A percentile compares a stretch with the other conserved stretches of the same genome.
phyloP scores from a whole-genome alignment of 345 rosid species.

The Citrus glauca region DNA sequence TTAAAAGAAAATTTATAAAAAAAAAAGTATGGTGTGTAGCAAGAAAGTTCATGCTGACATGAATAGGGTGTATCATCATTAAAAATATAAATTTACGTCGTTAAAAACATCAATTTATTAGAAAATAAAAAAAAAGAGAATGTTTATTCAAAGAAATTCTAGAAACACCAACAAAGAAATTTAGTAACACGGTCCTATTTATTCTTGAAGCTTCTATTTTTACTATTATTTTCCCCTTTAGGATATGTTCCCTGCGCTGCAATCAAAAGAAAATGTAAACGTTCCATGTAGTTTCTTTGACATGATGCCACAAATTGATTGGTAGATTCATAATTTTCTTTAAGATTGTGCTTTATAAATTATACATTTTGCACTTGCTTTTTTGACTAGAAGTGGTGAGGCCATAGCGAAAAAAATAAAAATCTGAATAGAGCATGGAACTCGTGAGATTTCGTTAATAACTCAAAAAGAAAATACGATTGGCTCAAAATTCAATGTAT shows the following conservation, averaged over 20 bases:
- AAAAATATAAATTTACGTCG: not conserved
- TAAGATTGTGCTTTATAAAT: not conserved
- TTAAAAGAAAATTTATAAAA: too few species aligned
- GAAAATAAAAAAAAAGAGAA: not conserved
- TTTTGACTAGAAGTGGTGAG: not conserved
- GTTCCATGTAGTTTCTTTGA: not conserved
- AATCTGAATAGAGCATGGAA: not conserved
- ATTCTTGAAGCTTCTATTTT: not conserved
- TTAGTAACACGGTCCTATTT: not conserved
- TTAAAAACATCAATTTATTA: not conserved
- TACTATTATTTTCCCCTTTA: not conserved
- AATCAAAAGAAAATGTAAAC: not conserved
- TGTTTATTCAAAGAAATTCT: not conserved
- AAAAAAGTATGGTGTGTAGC: rapidly evolving
- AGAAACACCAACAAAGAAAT: not conserved
- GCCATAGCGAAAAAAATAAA: not conserved
- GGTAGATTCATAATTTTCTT: not conserved
- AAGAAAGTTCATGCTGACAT: not conserved
- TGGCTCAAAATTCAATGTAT: not conserved
- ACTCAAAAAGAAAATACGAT: not conserved
- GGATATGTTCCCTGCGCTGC: not conserved
- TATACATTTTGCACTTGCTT: not conserved
- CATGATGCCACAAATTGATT: not conserved
- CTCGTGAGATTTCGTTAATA: not conserved
- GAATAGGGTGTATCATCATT: not conserved